These are phyloP conservation scores for Botryotinia convoluta DNA, from an alignment of 2,329 filamentous ascomycete genomes.

Conservation along the genomic window DNA sequence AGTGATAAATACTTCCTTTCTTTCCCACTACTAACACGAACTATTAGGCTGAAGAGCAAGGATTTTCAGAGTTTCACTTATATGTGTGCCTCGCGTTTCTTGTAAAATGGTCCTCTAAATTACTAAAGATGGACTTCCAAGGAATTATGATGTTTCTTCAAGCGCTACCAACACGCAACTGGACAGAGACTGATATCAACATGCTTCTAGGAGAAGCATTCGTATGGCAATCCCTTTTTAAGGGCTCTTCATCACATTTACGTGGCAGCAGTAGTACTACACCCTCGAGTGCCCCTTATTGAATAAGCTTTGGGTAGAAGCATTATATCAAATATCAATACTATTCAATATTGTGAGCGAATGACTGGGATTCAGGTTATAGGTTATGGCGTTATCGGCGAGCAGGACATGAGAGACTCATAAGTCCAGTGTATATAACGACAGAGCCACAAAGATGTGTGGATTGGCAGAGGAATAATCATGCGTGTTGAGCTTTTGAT, in stretches of 20 bases:
- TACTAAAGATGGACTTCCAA: conserved; percentile 96
- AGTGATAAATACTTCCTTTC: conserved; percentile 36
- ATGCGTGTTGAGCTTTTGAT: neutral
- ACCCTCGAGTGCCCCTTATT: conserved; percentile 26
- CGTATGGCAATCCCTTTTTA: conserved; percentile 97
- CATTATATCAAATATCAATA: neutral
- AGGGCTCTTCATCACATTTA: conserved; percentile 88
- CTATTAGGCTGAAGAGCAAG: conserved; percentile 87
- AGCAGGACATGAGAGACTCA: neutral
- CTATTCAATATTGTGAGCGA: neutral
- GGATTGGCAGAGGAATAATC: neutral
- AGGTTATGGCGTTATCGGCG: conserved; percentile 13
- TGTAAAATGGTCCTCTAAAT: conserved; percentile 95
- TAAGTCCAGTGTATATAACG: neutral
- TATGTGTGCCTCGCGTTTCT: conserved; percentile 98
- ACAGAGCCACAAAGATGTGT: neutral
- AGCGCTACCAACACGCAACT: conserved; percentile 83
- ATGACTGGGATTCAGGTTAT: neutral
- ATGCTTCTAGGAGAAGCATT: conserved; percentile 93
- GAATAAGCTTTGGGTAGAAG: neutral
- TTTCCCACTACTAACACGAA: conserved; percentile 7
- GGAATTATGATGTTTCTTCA: conserved; percentile 99
- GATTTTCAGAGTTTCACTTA: conserved; percentile 96
- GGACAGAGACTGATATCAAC: conserved; percentile 98
- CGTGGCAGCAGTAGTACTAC: conserved; percentile 46